Evolutionary conservation across 2,329 filamentous ascomycete species (phyloP), one percentile per base, ranked within the genome.

Genomic region (Tolypocladium pustulatum): DNA sequence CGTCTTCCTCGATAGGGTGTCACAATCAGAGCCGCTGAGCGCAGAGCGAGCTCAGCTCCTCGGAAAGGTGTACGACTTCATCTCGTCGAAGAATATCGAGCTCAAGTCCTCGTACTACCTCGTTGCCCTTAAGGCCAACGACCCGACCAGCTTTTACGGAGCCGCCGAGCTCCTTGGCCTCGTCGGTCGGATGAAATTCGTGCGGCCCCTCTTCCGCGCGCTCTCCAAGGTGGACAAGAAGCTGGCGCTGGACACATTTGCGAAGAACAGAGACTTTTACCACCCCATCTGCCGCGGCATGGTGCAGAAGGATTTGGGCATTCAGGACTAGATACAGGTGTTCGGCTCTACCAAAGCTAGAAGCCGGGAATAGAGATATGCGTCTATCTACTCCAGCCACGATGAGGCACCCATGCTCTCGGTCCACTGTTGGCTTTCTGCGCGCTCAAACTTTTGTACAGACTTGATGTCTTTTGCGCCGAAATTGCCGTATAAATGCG

Each of bases 151-250:
- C 41, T 90, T 93, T 67, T 70, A 83, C 60, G 86, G 87, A 1
- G 84, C 90, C 0, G 85, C 88, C 1, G 83, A 89, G 60, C 77
- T 97, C 58, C 78, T 97, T 43, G 89, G 90, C 37, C 80, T 81
- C 57, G 91, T 97, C 30, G 94, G 94, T 15, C 80, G 94, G 59
- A 97, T 99, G 94, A 97, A 97, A 81, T 97, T 93, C 73, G 93
- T 97, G 60, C 81, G 93, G 54, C 91, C 93, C 27, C 75, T 97
- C 68, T 97, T 88, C 76, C 82, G 88, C 61, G 81, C 84, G 55
- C 76, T 99, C 64, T 87, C 88, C 67, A 85, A 86, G 71, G 83
- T 89, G 43, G 87, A 97, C 74, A 78, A 84, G 54, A 76, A 85
- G 32, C 73, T 96, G 67, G 93, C 94, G 0, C 73, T 93, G 57